Base-by-base conservation (phyloP, 1,139 yeast species). In the Candida frijolesensis region DNA sequence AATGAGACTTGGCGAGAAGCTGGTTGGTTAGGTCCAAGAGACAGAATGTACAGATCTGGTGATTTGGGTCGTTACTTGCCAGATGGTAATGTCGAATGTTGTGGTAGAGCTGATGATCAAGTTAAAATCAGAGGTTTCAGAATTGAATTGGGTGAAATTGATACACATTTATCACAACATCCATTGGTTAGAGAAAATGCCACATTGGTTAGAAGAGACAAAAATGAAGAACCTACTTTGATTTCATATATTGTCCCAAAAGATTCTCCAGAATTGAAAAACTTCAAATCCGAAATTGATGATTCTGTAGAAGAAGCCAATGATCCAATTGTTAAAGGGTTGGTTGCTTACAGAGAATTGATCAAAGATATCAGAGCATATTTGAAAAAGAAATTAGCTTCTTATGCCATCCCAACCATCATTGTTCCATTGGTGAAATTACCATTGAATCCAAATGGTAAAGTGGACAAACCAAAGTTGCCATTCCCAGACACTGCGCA, bases 31-130 rank as follows among this genome's bases (percentile, higher is more conserved):
- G 98, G 98, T 0, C 96, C 97, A 60, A 83, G 99, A 64, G 99
- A 94, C 68, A 82, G 99, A 64, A 74, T 95, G 55, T 94, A 94
- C 74, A 82, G 99, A 72, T 92, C 98, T 39, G 99, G 99, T 60
- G 99, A 95, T 70, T 78, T 94, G 60, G 99, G 99, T 47, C 84
- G 99, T 60, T 95, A 94, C 67, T 75, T 92, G 52, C 97, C 99
- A 5, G 97, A 91, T 63, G 99, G 99, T 53, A 89, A 94, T 70
- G 94, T 95, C 57, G 99, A 94, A 74, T 94, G 98, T 69, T 87
- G 96, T 67, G 99, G 99, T 52, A 84, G 99, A 68, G 99, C 99
- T 30, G 99, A 95, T 72, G 98, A 94, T 67, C 99, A 95, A 71
- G 97, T 95, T 55, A 95, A 95, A 71, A 94, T 95, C 57, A 85